A percentile compares a stretch with the other conserved stretches of the same genome.
Conservation (phyloP, 768 basidiomycete genomes). For the Serendipita sp. region DNA sequence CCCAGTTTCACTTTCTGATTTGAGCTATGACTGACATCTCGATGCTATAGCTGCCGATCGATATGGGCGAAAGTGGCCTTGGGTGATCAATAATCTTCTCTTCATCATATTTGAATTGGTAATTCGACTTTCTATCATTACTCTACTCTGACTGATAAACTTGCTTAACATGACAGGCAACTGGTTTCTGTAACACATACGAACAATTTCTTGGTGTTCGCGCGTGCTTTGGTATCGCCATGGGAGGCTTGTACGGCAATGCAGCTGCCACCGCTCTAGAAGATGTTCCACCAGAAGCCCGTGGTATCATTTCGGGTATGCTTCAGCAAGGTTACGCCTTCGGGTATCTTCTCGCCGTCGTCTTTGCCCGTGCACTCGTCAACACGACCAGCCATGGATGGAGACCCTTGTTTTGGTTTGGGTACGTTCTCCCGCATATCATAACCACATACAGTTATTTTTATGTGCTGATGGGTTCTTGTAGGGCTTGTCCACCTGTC, state of each 20-base stretch:
- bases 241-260: constrained; percentile 85
- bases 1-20: too few relatives aligned
- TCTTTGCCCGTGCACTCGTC: constrained; percentile 58
- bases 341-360: constrained; percentile 71
- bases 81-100: constrained; percentile 58
- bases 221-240: constrained; percentile 39
- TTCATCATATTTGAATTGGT: constrained; percentile 52
- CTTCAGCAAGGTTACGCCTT: constrained; percentile 81
- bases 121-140: neutral
- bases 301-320: constrained; percentile 72
- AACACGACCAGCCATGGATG: constrained; percentile 33
- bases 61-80: constrained; percentile 87
- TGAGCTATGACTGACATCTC: constrained; percentile 25
- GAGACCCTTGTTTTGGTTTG: constrained; percentile 73
- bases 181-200: constrained; percentile 67
- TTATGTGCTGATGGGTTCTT: neutral
- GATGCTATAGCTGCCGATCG: constrained; percentile 81
- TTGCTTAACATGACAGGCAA: constrained; percentile 21
- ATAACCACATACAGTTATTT: neutral
- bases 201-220: constrained; percentile 65
- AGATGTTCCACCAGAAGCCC: constrained; percentile 70
- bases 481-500: constrained; percentile 38
- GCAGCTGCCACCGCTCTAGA: constrained; percentile 72
- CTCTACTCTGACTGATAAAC: neutral
- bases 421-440: neutral